phyloP scores from a whole-genome alignment of 1,139 yeast species.

The Debaryomyces sp. region DNA sequence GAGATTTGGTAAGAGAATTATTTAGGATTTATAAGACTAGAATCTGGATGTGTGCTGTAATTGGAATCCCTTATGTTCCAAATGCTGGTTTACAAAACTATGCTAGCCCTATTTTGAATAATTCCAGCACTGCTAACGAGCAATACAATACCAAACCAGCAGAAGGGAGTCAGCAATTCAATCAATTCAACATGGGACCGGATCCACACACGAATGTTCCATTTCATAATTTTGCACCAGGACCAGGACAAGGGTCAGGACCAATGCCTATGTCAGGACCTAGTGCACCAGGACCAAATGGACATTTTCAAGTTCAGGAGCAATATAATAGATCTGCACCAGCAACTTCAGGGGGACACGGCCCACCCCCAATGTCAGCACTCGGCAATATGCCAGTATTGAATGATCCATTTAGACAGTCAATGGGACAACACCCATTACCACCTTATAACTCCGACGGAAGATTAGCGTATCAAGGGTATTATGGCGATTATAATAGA shows the following conservation, averaged over 20 bases:
- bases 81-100: conserved; percentile 1
- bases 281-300: not conserved
- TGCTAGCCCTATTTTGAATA: conserved; percentile 3
- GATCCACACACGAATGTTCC: not conserved
- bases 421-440: not conserved
- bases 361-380: not conserved
- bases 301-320: conserved; percentile 3
- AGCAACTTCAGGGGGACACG: conserved; percentile 1
- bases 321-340: conserved; percentile 4
- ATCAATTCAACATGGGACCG: not conserved
- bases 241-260: not conserved
- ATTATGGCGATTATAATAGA: conserved; percentile 8
- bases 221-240: conserved; percentile 2
- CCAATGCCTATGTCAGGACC: not conserved
- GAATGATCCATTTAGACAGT: conserved; percentile 8
- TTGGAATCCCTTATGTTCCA: conserved; percentile 30
- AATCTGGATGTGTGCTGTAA: conserved; percentile 95
- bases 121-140: not conserved
- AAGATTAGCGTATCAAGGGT: not conserved
- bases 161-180: not conserved
- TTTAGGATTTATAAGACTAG: conserved; percentile 94
- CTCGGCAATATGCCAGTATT: conserved; percentile 7
- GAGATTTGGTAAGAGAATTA: conserved; percentile 88
- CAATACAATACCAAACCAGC: not conserved
- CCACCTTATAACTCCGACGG: not conserved